Base-by-base conservation (phyloP, 306 rosid genomes). In the Alnus glutinosa region DNA sequence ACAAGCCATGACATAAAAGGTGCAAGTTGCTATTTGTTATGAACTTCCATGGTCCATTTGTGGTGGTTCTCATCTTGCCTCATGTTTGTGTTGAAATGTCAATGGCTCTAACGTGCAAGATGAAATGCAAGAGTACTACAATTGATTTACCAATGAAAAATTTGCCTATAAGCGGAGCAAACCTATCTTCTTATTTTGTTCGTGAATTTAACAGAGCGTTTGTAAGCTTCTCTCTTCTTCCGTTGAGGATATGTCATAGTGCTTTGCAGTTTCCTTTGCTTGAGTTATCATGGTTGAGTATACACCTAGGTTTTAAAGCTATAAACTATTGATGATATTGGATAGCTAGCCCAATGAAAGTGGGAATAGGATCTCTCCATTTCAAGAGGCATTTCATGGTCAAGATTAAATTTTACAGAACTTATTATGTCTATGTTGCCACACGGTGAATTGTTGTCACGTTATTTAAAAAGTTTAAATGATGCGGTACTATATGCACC, bases 1-100 rank as follows among this genome's bases (percentile, higher is more conserved):
- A 93, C 89, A 93, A 83, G 87, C 88, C 92, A 14, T 89, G 92
- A 91, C 71, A 66, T 48, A 71, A 78, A 73, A 78, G 70, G 28
- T 10, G 19, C 37, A 67, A 79, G 77, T 52, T 59, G 69, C 58
- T 57, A 59, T 62, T 37, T 71, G 74, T 61, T 78, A 51, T 68
- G 85, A 79, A 52, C 76, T 73, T 16, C 79, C 23, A 59, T 70
- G 51, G 77, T 78, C 79, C 71, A 70, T 71, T 79, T 44, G 70
- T 16, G 73, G 64, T 47, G 44, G 47, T 74, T 75, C 74, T 39
- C 47, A 54, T 78, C 72, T 52, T 70, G 74, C 82, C 55, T 68
- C 59, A 9, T 47, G 83, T 74, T 47, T 32, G 69, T 63, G 50
- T 70, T 37, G 72, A 67, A 49, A 30, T 15, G 18, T 16, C 76